phyloP scores from a whole-genome alignment of 129 eudicot genomes.

The Chrysanthemum seticuspe region DNA sequence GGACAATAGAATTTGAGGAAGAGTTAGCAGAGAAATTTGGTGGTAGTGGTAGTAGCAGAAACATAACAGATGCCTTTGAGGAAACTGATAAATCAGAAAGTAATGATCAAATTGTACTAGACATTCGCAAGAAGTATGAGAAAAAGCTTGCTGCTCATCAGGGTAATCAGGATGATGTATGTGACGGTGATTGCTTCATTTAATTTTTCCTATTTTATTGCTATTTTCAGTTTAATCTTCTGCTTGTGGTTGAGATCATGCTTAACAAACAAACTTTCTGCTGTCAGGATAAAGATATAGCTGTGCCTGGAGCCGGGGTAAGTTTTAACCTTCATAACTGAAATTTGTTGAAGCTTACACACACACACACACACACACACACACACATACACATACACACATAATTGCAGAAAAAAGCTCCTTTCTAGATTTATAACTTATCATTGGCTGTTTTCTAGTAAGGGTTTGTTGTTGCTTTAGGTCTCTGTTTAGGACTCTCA shows the following conservation, averaged over 20 bases:
- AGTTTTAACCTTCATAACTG: constrained; percentile 11
- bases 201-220: neutral
- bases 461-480: neutral
- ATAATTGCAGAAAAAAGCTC: neutral
- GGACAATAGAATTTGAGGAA: constrained; percentile 95
- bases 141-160: constrained; percentile 86
- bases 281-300: constrained; percentile 70
- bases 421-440: constrained; percentile 15
- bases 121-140: constrained; percentile 92
- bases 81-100: constrained; percentile 51
- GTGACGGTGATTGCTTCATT: constrained; percentile 11
- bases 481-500: constrained; percentile 6
- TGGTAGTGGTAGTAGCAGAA: constrained; percentile 72
- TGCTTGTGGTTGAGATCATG: constrained; percentile 17
- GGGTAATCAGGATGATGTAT: constrained; percentile 60
- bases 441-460: neutral
- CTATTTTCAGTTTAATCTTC: constrained; percentile 3
- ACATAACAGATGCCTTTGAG: constrained; percentile 54
- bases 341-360: constrained; percentile 6
- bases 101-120: constrained; percentile 56
- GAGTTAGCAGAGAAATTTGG: constrained; percentile 93
- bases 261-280: constrained; percentile 24
- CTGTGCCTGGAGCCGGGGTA: constrained; percentile 99
- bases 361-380: neutral
- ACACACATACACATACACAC: neutral